Percentiles rank a stretch among this genome's conserved stretches.
These are phyloP conservation scores for Graphilbum ipis-grandicollis DNA, from an alignment of 2,329 filamentous ascomycete species.

Conservation along the genomic window DNA sequence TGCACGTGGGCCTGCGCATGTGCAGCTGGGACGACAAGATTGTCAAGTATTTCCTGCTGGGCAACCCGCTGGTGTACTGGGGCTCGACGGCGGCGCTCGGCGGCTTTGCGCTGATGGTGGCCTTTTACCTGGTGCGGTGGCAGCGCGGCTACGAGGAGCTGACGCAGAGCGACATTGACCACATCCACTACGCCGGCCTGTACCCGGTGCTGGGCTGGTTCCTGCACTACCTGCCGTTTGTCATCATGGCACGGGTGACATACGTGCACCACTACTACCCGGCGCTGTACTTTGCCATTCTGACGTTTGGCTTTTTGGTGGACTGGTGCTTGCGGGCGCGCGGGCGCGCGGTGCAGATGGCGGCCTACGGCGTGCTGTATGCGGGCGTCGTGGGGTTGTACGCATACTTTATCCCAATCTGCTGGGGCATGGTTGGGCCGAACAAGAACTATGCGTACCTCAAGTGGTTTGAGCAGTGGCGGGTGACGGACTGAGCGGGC, in stretches of 20 bases:
- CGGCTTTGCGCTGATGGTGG: constrained; percentile 51
- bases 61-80: constrained; percentile 95
- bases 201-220: constrained; percentile 92
- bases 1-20: constrained; percentile 93
- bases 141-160: constrained; percentile 86
- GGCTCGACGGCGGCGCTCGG: constrained; percentile 67
- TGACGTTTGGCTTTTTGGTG: constrained; percentile 71
- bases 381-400: constrained; percentile 62
- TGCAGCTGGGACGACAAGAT: constrained; percentile 93
- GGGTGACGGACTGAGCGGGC: constrained; percentile 51
- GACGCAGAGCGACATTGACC: constrained; percentile 63
- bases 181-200: constrained; percentile 82
- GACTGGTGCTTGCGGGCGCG: constrained; percentile 66
- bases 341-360: constrained; percentile 44
- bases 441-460: constrained; percentile 77
- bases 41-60: constrained; percentile 96
- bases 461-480: constrained; percentile 86
- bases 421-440: constrained; percentile 83
- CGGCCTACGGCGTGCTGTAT: constrained; percentile 61
- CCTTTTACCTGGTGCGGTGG: constrained; percentile 86
- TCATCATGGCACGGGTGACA: constrained; percentile 95
- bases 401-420: constrained; percentile 79
- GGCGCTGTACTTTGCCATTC: constrained; percentile 90
- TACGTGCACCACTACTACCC: constrained; percentile 99
- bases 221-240: constrained; percentile 88